Evolutionary conservation across 441 rosid genomes (phyloP), one percentile per base, ranked within the genome.

Genomic region (Dalechampia spathulata): DNA sequence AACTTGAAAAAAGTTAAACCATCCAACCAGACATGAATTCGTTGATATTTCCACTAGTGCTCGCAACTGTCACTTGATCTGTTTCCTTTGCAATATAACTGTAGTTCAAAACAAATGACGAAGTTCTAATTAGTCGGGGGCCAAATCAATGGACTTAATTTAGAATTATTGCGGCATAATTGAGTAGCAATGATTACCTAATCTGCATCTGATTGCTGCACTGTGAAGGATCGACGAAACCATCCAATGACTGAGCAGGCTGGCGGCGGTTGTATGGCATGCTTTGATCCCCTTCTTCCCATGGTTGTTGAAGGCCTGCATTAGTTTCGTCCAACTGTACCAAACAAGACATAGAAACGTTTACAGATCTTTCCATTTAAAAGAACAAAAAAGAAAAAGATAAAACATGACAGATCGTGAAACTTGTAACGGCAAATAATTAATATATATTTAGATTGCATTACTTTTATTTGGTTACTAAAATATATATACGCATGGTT

Each of bases 11-110:
- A 62, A 7, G n/a, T 74, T 58, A 74, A 49, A 74, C 78, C 81
- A 75, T 77, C 85, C 85, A 79, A 14, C 76, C 79, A 11, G 83
- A 79, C 25, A 77, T 43, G 71, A 42, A 79, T 44, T 81, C 88
- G 32, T 51, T 66, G 39, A 58, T 49, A 38, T 60, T 80, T 42
- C 19, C 50, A 2, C 71, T 64, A 7, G 52, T 62, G 6, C 49
- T 63, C 40, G 58, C 59, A 44, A 34, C 64, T 40, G 46, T 57
- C 47, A 67, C 39, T 32, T 71, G 71, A 41, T 26, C 80, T 19
- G 13, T 55, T 4, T 48, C 67, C 55, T 54, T 23, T 11, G 56
- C 70, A 52, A 61, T 65, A 64, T 79, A 77, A 51, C 85, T 82
- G 78, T 14, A 54, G 22, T 64, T n/a, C 28, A 41, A 27, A 17